Conservation (phyloP, 2,329 filamentous ascomycete genomes). For the Cladosporium sp. region DNA sequence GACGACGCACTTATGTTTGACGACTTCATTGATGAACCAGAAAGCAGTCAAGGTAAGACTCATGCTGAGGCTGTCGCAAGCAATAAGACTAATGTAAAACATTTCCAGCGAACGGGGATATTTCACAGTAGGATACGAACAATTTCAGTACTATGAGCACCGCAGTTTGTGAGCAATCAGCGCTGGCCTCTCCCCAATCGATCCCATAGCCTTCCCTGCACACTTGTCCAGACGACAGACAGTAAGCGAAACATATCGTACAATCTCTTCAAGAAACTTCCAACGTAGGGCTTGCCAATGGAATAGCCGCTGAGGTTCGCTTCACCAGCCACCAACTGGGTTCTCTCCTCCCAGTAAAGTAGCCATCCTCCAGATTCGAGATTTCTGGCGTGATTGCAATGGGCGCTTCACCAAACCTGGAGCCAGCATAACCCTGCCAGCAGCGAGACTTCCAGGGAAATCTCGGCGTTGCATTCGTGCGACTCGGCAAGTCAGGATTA, state of each 20-base stretch:
- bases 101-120: no score
- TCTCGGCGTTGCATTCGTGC: not conserved
- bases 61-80: not conserved
- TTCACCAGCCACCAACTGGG: constrained; percentile 1
- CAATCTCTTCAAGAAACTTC: not conserved
- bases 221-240: no score
- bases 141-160: not conserved
- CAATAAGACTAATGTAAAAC: not conserved
- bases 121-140: no score
- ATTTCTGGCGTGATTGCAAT: not conserved
- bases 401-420: not conserved
- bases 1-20: constrained; percentile 8
- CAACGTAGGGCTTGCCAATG: not conserved
- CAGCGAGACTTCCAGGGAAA: not conserved
- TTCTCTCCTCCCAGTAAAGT: not conserved
- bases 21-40: not conserved
- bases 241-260: no score
- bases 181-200: not conserved
- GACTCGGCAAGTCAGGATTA: no score
- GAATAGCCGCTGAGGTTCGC: not conserved
- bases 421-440: not conserved
- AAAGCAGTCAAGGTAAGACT: not conserved
- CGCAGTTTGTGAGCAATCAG: not conserved
- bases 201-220: no score
- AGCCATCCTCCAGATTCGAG: constrained; percentile 4